Evolutionary conservation across 31 red algal species (phyloP), one percentile per base, ranked within the genome.

Genomic region (Odonthalia washingtoniensis): DNA sequence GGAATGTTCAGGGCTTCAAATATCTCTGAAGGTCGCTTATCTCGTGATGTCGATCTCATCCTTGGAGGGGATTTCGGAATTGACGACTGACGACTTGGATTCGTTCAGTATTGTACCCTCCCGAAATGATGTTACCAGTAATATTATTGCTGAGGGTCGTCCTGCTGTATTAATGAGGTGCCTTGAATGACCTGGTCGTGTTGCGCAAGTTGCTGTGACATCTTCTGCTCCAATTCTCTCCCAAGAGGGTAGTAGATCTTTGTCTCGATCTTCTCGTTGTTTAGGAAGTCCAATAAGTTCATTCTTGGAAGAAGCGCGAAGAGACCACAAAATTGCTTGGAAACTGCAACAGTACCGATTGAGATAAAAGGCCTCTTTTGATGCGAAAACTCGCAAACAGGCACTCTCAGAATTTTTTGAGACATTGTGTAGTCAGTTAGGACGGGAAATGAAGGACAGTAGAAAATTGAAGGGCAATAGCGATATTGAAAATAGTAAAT

Each of bases 311-410:
- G 61, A 87, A 24, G 87, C 86, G 36, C 34, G 43, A 33, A 72
- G 41, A 35, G 42, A 63, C 12, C 65, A 94, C 30, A 28, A 36
- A n/a, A 81, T 66, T 42, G 87, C 92, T 4, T 90, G 86, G 86
- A 94, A 90, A 73, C 75, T 94, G 44, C 86, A 89, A 65, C 65
- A 90, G 26, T 78, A 81, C 40, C 86, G 92, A 40, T 53, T 94
- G 52, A 74, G 53, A 76, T 94, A 86, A 86, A 77, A 46, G 35
- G 65, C 92, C 12, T 85, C 74, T 67, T 76, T 90, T 77, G 92
- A 94, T 70, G 92, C 86, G 17, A 40, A 40, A n/a, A 72, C 67
- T 3, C 75, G 78, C 46, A 90, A 74, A 40, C 72, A 87, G 40
- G 92, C 92, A 27, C 76, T 94, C 75, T 33, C 38, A 17, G 76